phyloP scores from a whole-genome alignment of 2,329 filamentous ascomycete species.

The Zymoseptoria brevis region DNA sequence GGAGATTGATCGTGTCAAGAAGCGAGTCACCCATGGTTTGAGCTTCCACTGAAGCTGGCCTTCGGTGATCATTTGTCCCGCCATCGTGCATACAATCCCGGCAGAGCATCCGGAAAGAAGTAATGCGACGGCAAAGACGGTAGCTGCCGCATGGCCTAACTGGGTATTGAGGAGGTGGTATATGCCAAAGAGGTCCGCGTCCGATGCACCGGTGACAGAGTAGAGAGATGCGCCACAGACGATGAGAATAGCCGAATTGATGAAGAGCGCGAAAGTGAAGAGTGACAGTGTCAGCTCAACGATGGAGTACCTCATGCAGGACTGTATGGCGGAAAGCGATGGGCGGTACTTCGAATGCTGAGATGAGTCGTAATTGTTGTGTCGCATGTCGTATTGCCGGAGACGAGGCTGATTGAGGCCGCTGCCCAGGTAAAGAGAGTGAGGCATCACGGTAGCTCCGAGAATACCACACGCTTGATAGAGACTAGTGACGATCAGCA shows the following conservation, averaged over 20 bases:
- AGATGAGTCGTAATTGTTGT: too few species aligned
- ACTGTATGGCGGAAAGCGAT: slow-evolving; percentile 32
- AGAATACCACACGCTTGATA: slow-evolving; percentile 71
- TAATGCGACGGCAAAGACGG: slow-evolving; percentile 74
- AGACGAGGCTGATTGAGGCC: slow-evolving; percentile 62
- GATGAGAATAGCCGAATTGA: slow-evolving; percentile 38
- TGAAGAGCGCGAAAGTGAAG: slow-evolving; percentile 37
- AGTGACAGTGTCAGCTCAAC: slow-evolving; percentile 33
- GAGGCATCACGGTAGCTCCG: slow-evolving; percentile 67
- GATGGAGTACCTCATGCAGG: slow-evolving; percentile 35
- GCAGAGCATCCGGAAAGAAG: slow-evolving; percentile 73
- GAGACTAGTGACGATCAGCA: too few species aligned
- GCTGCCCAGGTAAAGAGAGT: slow-evolving; percentile 60
- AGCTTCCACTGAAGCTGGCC: slow-evolving; percentile 70
- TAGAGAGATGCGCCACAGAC: slow-evolving; percentile 67
- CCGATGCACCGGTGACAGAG: slow-evolving; percentile 46
- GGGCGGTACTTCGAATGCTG: too few species aligned
- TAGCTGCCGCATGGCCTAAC: slow-evolving; percentile 67
- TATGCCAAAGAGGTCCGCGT: slow-evolving; percentile 77
- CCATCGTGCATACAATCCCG: slow-evolving; percentile 81
- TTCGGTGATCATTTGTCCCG: slow-evolving; percentile 82
- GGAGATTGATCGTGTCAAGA: slow-evolving; percentile 70
- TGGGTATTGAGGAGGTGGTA: slow-evolving; percentile 61
- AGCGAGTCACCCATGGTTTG: slow-evolving; percentile 67
- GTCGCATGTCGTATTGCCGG: slow-evolving; percentile 52